These are phyloP conservation scores for Cyberlindnera lachancei DNA, from an alignment of 805 yeast genomes.

Conservation along the genomic window DNA sequence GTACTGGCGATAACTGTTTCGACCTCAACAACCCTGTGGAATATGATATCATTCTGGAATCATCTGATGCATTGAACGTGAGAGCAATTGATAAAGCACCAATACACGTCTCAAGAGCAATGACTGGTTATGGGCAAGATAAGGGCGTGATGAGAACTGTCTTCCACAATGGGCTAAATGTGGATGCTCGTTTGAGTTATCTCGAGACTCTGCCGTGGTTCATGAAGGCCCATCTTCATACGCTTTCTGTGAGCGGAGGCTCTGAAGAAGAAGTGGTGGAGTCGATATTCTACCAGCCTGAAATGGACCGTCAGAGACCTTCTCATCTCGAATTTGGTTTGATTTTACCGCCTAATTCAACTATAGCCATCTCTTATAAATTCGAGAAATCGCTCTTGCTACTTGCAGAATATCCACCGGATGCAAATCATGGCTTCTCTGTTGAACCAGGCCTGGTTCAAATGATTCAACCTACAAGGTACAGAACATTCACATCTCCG, in stretches of 20 bases:
- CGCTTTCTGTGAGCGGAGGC: conserved; percentile 34
- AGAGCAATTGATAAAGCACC: conserved; percentile 44
- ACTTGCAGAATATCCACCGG: conserved; percentile 96
- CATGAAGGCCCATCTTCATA: conserved; percentile 73
- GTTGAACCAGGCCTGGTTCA: conserved; percentile 84
- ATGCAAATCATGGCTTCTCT: conserved; percentile 96
- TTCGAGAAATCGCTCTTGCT: conserved; percentile 83
- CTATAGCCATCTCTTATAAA: conserved; percentile 57
- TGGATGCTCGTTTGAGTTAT: conserved; percentile 46
- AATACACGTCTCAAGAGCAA: conserved; percentile 68
- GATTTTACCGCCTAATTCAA: conserved; percentile 54
- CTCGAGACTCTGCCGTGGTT: conserved; percentile 92
- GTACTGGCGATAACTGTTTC: conserved; percentile 30
- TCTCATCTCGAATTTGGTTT: conserved; percentile 71
- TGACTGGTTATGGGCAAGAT: conserved; percentile 89
- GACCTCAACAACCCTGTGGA: conserved; percentile 20
- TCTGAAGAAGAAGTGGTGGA: conserved; percentile 33
- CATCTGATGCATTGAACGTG: conserved; percentile 40
- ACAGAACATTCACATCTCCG: conserved; percentile 76
- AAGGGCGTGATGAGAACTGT: conserved; percentile 82
- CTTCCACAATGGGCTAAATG: conserved; percentile 56
- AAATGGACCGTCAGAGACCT: conserved; percentile 73
- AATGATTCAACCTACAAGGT: conserved; percentile 35
- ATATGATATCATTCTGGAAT: conserved; percentile 25
- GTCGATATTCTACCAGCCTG: conserved; percentile 61